Percentiles rank a stretch among this genome's conserved stretches.
These are phyloP conservation scores for Fagopyrum tataricum DNA, from an alignment of 148 eudicot species.

Conservation along the genomic window DNA sequence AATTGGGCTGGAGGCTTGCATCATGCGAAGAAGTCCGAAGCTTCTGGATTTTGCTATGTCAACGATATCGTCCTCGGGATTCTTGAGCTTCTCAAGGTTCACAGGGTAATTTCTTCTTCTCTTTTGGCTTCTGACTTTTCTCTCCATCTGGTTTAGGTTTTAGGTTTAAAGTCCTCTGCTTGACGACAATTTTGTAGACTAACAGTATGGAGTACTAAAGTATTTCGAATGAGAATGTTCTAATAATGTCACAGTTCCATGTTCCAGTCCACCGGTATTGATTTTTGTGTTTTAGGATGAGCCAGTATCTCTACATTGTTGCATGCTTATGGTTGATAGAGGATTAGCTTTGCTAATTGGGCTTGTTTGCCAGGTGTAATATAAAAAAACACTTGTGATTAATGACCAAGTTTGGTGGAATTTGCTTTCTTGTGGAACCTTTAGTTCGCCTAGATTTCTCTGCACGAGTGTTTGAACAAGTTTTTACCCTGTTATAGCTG, in stretches of 20 bases:
- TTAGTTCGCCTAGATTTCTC: background rate
- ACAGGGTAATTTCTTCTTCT: conserved; percentile 38
- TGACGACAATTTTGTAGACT: background rate
- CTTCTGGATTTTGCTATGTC: conserved; percentile 89
- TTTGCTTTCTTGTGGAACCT: background rate
- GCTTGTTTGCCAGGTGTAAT: background rate
- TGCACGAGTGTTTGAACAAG: background rate
- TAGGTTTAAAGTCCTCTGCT: background rate
- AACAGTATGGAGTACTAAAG: background rate
- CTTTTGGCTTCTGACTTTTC: background rate
- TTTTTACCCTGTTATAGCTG: background rate
- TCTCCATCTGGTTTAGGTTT: background rate
- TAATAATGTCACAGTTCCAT: background rate
- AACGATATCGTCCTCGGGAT: conserved; percentile 89
- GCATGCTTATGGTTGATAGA: background rate
- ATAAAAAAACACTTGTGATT: background rate
- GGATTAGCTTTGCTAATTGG: background rate
- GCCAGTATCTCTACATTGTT: background rate
- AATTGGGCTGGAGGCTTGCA: conserved; percentile 96
- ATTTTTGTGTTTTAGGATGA: background rate
- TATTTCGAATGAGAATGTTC: background rate
- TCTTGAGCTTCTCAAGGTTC: conserved; percentile 75
- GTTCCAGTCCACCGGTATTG: background rate
- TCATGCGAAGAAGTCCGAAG: conserved; percentile 86
- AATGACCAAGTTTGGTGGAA: background rate